These are phyloP conservation scores for Plenodomus tracheiphilus DNA, from an alignment of 2,329 filamentous ascomycete species.

Conservation along the genomic window DNA sequence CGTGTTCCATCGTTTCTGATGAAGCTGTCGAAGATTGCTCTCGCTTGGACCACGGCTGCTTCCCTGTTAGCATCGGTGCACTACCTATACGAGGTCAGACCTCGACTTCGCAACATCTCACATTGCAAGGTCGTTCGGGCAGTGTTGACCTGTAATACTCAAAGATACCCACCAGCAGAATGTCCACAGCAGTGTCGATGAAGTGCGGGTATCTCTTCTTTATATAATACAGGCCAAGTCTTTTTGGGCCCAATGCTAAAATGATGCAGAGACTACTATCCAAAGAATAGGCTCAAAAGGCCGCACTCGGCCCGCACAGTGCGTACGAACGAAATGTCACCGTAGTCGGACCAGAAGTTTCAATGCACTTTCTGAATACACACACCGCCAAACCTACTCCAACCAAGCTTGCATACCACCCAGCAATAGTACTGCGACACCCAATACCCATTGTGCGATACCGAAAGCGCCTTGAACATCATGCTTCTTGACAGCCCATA, in stretches of 20 bases:
- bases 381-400: conserved; percentile 6
- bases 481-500: conserved; percentile 36
- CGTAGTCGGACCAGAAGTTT: background rate
- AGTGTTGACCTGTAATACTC: too few relatives aligned
- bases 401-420: conserved; percentile 42
- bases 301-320: background rate
- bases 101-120: too few relatives aligned
- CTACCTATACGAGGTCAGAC: too few relatives aligned
- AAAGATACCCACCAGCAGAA: too few relatives aligned
- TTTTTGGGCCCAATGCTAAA: background rate
- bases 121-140: too few relatives aligned
- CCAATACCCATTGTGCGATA: conserved; percentile 43
- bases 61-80: too few relatives aligned
- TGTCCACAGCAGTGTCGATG: too few relatives aligned
- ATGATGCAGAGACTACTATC: background rate
- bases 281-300: background rate
- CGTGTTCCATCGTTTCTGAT: too few relatives aligned
- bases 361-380: background rate
- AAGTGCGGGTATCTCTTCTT: background rate
- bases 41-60: too few relatives aligned
- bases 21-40: too few relatives aligned
- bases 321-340: background rate
- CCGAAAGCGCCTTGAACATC: conserved; percentile 49
- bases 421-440: conserved; percentile 35
- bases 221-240: background rate